Evolutionary conservation across 2,329 filamentous ascomycete species (phyloP).

Genomic region (Lasiodiplodia theobromae): DNA sequence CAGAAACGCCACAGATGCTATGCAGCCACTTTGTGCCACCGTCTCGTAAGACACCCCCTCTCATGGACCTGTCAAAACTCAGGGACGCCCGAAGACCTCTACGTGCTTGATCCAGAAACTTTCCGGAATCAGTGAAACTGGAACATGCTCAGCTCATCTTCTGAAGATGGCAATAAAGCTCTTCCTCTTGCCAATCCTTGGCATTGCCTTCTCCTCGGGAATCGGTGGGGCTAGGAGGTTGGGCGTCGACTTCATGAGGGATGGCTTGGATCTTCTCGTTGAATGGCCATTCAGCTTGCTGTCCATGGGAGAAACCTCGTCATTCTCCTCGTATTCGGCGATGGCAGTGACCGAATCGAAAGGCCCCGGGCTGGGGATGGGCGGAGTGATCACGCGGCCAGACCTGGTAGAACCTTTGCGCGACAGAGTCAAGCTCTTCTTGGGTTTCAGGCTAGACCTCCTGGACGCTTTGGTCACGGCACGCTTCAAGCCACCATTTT

Average conservation of each 20-base stretch:
- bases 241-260: constrained; percentile 28
- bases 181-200: constrained; percentile 55
- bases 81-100: not conserved
- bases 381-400: constrained; percentile 40
- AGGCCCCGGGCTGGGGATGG: constrained; percentile 44
- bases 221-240: constrained; percentile 40
- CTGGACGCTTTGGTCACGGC: constrained; percentile 48
- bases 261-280: constrained; percentile 31
- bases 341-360: constrained; percentile 46
- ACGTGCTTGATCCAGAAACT: constrained; percentile 9
- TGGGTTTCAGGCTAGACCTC: constrained; percentile 42
- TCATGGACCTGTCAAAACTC: not conserved
- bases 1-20: constrained; percentile 26
- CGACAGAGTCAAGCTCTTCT: constrained; percentile 47
- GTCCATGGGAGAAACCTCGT: constrained; percentile 34
- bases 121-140: not conserved
- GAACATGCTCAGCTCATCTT: constrained; percentile 33
- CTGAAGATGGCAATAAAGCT: constrained; percentile 56
- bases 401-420: constrained; percentile 42
- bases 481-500: constrained; percentile 51
- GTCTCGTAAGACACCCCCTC: constrained; percentile 12
- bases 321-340: constrained; percentile 15
- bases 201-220: constrained; percentile 40
- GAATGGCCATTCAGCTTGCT: constrained; percentile 35
- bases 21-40: constrained; percentile 28